Conservation (phyloP, 1,139 yeast genomes). For the Blastobotrys elegans region DNA sequence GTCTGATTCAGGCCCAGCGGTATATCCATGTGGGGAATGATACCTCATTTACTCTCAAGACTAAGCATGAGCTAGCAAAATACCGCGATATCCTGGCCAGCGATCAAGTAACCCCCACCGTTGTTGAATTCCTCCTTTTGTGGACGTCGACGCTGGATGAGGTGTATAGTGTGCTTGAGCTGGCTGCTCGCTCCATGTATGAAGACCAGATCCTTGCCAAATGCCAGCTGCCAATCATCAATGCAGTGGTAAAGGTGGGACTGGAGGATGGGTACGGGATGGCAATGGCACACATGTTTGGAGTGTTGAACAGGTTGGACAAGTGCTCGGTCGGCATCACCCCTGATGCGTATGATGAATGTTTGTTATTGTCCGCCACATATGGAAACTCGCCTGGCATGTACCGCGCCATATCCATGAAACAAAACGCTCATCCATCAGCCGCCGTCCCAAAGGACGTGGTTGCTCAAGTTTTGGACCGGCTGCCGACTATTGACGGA, state of each 20-base stretch:
- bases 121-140: conserved; percentile 27
- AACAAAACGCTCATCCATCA: conserved; percentile 10
- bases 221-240: conserved; percentile 29
- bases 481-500: conserved; percentile 25
- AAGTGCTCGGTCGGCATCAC: conserved; percentile 23
- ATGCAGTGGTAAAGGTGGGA: conserved; percentile 24
- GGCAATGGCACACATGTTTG: conserved; percentile 34
- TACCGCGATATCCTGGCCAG: conserved; percentile 23
- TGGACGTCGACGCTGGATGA: conserved; percentile 28
- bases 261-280: conserved; percentile 13
- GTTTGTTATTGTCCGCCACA: conserved; percentile 27
- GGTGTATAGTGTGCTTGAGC: conserved; percentile 27
- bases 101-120: conserved; percentile 25
- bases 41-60: conserved; percentile 22
- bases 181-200: conserved; percentile 24
- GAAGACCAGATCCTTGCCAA: conserved; percentile 22
- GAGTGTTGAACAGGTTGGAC: conserved; percentile 28
- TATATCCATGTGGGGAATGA: conserved; percentile 21
- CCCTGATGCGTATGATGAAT: conserved; percentile 27
- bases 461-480: conserved; percentile 25
- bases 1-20: conserved; percentile 23
- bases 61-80: conserved; percentile 21
- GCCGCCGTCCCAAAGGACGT: conserved; percentile 16
- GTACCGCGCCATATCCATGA: conserved; percentile 27
- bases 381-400: conserved; percentile 32